Evolutionary conservation across 139 green algal genomes (phyloP).

Genomic region (Gonium pectorale): DNA sequence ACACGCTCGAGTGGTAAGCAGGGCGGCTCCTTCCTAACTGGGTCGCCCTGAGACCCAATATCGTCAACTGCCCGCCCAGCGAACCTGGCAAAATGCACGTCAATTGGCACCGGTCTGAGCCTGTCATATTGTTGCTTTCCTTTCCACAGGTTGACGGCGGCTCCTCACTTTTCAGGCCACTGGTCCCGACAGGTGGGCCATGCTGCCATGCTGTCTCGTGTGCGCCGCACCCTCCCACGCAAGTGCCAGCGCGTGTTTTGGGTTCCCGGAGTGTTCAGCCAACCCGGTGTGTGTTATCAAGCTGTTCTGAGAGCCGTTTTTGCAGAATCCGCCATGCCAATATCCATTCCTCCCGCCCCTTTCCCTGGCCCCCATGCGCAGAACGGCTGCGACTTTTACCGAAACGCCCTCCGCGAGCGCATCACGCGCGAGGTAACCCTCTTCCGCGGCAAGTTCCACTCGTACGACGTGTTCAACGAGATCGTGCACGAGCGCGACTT

Average conservation of each 20-base stretch:
- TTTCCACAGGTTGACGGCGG: background rate
- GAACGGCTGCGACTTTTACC: constrained; percentile 12
- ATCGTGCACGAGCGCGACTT: background rate
- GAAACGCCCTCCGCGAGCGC: background rate
- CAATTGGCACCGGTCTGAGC: too few species aligned
- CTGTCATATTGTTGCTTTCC: too few species aligned
- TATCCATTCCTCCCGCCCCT: too few species aligned
- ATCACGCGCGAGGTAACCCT: background rate
- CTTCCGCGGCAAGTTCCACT: constrained; percentile 16
- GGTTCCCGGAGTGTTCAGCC: too few species aligned
- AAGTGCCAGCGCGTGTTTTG: too few species aligned
- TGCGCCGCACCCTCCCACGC: background rate
- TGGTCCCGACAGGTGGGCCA: background rate
- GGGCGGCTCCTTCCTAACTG: too few species aligned
- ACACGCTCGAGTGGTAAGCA: constrained; percentile 38
- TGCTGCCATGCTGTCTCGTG: background rate
- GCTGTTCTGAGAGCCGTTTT: too few species aligned
- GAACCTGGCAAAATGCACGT: too few species aligned
- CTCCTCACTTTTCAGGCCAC: background rate
- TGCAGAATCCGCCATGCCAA: too few species aligned
- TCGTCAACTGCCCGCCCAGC: too few species aligned
- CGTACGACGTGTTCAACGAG: constrained; percentile 28
- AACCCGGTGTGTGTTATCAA: too few species aligned
- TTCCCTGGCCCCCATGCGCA: background rate
- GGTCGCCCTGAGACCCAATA: too few species aligned